Base-by-base conservation (phyloP, 208 protist species). In the Trypanosoma mega region DNA sequence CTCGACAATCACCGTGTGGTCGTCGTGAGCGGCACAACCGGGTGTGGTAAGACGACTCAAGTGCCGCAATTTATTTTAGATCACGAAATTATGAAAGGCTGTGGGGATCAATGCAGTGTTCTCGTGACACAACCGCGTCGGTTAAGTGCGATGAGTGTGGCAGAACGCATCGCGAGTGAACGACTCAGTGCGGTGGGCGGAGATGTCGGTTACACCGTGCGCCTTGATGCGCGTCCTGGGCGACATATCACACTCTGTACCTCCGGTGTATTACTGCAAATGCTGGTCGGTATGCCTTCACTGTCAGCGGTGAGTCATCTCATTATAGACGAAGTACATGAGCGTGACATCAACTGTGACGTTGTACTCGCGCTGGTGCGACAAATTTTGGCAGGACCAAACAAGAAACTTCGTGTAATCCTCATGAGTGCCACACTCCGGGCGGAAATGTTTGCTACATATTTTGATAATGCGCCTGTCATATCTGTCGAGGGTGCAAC, bases 301-400 rank as follows among this genome's bases (percentile, higher is more conserved):
- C 69, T 99, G 1, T 56, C 70, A 27, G 64, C 86, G 24, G 97
- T 99, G 63, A 89, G 79, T 41, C 84, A 98, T 36, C 86, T 99
- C 45, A 97, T 99, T 45, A 82, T 99, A 20, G 99, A 99, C 74
- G 99, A 99, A 74, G 98, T 99, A 0, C 99, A 99, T 72, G 99
- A 99, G 82, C 81, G 99, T 14, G 98, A 98, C 30, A 88, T 99
- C 46, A 85, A 98, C 73, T 99, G 98, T 18, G 98, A 99, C 70
- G 93, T 99, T 12, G 72, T 99, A 3, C 96, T 99, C 51, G 98
- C 93, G 2, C 72, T 99, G 7, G 74, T 99, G 21, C 98, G 99
- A 87, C 51, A 85, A 14, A 39, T 96, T 11, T 21, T 92, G 21
- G 5, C 45, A 11, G 29, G 50, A 36, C 14, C 45, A 14, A 74